Base-by-base conservation (phyloP, 73 alveolate genomes). In the Durusdinium trenchii region DNA sequence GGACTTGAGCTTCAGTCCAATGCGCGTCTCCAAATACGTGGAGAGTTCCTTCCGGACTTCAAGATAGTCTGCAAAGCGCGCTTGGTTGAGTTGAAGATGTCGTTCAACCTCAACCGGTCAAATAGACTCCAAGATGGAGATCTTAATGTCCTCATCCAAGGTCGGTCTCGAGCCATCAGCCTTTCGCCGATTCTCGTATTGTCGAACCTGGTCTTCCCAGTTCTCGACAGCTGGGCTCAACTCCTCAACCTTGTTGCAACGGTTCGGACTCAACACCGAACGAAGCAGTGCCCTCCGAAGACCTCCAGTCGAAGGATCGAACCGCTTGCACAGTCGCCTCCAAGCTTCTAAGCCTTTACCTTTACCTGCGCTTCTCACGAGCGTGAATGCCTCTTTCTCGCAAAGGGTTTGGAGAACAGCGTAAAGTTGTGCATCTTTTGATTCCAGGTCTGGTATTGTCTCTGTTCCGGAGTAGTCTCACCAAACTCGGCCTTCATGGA, bases 381-480 rank as follows among this genome's bases (percentile, higher is more conserved):
- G n/a, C 30, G 79, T 62, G 67, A 86, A 86, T 46, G 95, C 95
- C 51, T 86, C 82, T 32, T 71, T 48, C 84, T 57, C 83, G 40
- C 83, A 86, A 0, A 86, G 83, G 46, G 79, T 57, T 64, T 86
- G 95, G 42, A 86, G 95, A 45, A 42, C 84, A 1, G 83, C 95
- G n/a, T 86, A 61, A 3, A 85, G 81, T 18, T 83, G 94, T 14
- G 76, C 73, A 30, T 50, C 75, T 60, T 48, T 50, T 38, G 45
- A 32, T 42, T 52, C 94, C 2, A 83, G 36, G 76, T 83, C 45
- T 10, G 69, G 69, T 14, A 54, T 54, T 10, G 69, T 54, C 23
- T 54, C 69, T 54, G 69, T 54, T 10, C 69, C 69, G 47, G 78
- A 40, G 20, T 64, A n/a, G n/a, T 20, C 5, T 20, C n/a, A n/a